Conservation (phyloP, 1,284 basidiomycete genomes). For the Lentinula novae-zelandiae region DNA sequence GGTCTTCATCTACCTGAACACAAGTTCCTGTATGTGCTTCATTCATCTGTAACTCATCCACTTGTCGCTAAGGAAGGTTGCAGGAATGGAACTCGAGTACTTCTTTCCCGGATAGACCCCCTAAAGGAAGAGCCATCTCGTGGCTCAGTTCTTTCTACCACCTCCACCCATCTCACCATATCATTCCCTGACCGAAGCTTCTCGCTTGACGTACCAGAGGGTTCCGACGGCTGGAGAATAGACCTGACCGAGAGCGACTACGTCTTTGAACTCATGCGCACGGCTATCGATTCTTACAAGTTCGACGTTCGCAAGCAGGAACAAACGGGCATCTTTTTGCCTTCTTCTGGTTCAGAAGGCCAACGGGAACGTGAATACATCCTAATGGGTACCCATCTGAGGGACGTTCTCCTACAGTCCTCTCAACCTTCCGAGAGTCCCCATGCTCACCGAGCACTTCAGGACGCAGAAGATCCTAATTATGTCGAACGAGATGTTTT, state of each 20-base stretch:
- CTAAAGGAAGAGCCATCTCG: constrained; percentile 45
- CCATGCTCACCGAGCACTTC: constrained; percentile 13
- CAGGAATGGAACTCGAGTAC: constrained; percentile 63
- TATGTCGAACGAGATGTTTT: constrained; percentile 13
- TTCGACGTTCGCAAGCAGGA: constrained; percentile 35
- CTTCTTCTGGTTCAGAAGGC: constrained; percentile 18
- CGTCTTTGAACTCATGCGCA: constrained; percentile 65
- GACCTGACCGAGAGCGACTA: constrained; percentile 72
- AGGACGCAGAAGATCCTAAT: constrained; percentile 24
- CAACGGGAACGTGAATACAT: constrained; percentile 41
- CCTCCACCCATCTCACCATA: constrained; percentile 50
- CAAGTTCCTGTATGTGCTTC: constrained; percentile 53
- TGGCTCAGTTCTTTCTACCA: constrained; percentile 53
- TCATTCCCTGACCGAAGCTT: constrained; percentile 49
- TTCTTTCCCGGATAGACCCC: constrained; percentile 63
- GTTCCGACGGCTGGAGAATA: constrained; percentile 57
- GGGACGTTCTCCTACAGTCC: constrained; percentile 61
- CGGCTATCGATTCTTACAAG: constrained; percentile 60
- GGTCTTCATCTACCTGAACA: constrained; percentile 56
- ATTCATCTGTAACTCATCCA: background rate
- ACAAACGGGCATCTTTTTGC: background rate
- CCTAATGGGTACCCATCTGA: constrained; percentile 63
- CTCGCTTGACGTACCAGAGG: constrained; percentile 30
- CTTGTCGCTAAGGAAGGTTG: background rate
- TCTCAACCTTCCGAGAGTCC: constrained; percentile 31